Base-by-base conservation (phyloP, 2,329 filamentous ascomycete genomes). In the Graphiopsis chlorocephala region DNA sequence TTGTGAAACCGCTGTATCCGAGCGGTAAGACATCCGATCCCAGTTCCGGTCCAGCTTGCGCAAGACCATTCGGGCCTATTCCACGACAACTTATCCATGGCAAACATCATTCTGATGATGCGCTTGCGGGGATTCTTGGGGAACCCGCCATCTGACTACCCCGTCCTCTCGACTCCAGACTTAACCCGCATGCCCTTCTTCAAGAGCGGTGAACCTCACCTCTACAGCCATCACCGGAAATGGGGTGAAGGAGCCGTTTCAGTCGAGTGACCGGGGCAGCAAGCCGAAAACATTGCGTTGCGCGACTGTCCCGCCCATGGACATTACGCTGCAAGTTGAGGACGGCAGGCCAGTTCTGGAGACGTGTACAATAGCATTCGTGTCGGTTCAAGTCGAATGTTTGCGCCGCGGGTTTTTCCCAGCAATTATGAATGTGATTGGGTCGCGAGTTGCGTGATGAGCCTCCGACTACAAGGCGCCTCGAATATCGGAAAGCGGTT, bases 81-180 rank as follows among this genome's bases (percentile, higher is more conserved):
- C 47, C 45, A 61, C 20, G 10, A 59, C 47, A 35, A 56, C 17
- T 12, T 20, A 56, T 47, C 33, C 7, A 20, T 25, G 25, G 26
- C 35, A 29, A 31, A 31, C 58, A 61, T 61, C 58, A 61, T 61
- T 28, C 45, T 61, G 58, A 61, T 61, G 58, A 29, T 45, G 20
- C 47, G 35, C 23, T 35, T 61, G 45, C 47, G 29, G 45, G 50
- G 35, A 47, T 20, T 28, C 45, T 31, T 61, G 58, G 58, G 58
- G 58, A 47, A 26, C 29, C 58, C 58, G 45, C 56, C 56, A 45
- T 52, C 26, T 25, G 23, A 28, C 29, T 45, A 52, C 58, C 28
- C 42, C 58, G 20, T 33, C 17, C 50, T 25, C 45, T 31, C 26
- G 23, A 52, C 58, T 61, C 58, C 58, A 61, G 58, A 25, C 25